Evolutionary conservation across 768 basidiomycete genomes (phyloP).

Genomic region (Lentinula boryana): DNA sequence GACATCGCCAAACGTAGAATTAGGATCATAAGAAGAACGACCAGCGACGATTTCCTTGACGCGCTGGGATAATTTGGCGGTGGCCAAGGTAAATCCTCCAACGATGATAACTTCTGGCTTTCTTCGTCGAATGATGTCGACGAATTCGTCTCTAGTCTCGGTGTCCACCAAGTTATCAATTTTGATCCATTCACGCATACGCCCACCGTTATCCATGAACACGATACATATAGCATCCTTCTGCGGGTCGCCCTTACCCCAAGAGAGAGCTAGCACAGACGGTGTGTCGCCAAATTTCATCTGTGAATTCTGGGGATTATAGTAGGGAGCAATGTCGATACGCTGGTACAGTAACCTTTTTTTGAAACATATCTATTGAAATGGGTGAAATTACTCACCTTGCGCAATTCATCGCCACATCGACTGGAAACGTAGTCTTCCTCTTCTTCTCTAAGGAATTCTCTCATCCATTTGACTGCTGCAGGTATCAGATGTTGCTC

Average conservation of each 20-base stretch:
- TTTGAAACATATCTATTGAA: background rate
- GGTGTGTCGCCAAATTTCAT: slow-evolving; percentile 69
- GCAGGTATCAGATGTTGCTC: slow-evolving; percentile 79
- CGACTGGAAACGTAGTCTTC: slow-evolving; percentile 75
- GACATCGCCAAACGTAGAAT: slow-evolving; percentile 27
- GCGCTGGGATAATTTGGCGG: slow-evolving; percentile 58
- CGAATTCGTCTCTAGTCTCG: slow-evolving; percentile 67
- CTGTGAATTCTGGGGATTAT: slow-evolving; percentile 33
- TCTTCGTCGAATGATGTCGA: slow-evolving; percentile 74
- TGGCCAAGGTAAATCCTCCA: slow-evolving; percentile 84
- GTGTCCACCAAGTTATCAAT: slow-evolving; percentile 80
- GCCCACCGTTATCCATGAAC: slow-evolving; percentile 83
- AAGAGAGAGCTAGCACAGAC: slow-evolving; percentile 84
- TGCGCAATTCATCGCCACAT: slow-evolving; percentile 63
- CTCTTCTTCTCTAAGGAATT: slow-evolving; percentile 84
- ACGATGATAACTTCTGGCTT: slow-evolving; percentile 86
- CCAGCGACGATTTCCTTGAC: slow-evolving; percentile 52
- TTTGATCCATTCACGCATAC: slow-evolving; percentile 84
- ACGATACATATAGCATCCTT: slow-evolving; percentile 85
- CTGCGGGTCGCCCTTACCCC: slow-evolving; percentile 92
- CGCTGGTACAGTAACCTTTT: slow-evolving; percentile 43
- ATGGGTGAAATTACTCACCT: slow-evolving; percentile 41
- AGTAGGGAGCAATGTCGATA: slow-evolving; percentile 76
- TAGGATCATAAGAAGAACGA: slow-evolving; percentile 20
- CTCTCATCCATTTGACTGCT: slow-evolving; percentile 83